Evolutionary conservation across 2,329 filamentous ascomycete species (phyloP).

Genomic region (Cercospora brassicicola): DNA sequence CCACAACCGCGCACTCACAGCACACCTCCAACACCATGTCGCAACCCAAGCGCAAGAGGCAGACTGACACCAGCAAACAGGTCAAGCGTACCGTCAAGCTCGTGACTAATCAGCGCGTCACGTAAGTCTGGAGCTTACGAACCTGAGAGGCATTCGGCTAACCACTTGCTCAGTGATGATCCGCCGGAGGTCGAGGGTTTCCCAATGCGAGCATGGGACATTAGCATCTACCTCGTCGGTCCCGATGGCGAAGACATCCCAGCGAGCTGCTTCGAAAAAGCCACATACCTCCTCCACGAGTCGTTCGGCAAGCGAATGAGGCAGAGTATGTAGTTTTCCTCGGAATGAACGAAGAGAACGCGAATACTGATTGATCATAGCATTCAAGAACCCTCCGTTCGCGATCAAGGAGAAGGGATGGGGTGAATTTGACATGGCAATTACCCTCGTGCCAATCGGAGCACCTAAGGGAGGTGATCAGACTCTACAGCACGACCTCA

Average conservation of each 20-base stretch:
- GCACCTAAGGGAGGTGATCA: slow-evolving; percentile 79
- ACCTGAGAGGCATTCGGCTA: slow-evolving; percentile 15
- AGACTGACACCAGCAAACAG: slow-evolving; percentile 22
- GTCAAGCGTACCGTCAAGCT: slow-evolving; percentile 83
- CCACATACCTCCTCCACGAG: slow-evolving; percentile 87
- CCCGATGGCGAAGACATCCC: slow-evolving; percentile 81
- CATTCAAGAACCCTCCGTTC: slow-evolving; percentile 82
- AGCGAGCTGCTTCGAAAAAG: slow-evolving; percentile 86
- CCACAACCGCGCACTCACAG: neutral
- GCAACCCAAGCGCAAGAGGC: slow-evolving; percentile 11
- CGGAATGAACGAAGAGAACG: neutral
- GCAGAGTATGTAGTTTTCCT: slow-evolving; percentile 50
- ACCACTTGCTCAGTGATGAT: slow-evolving; percentile 61
- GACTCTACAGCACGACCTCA: slow-evolving; percentile 80
- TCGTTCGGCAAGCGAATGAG: slow-evolving; percentile 79
- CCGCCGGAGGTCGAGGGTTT: slow-evolving; percentile 81
- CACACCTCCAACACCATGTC: slow-evolving; percentile 10
- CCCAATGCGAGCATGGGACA: slow-evolving; percentile 89
- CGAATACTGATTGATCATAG: slow-evolving; percentile 38
- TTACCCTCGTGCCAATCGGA: slow-evolving; percentile 71
- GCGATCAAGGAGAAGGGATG: slow-evolving; percentile 90
- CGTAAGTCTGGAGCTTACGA: slow-evolving; percentile 57
- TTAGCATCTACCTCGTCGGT: slow-evolving; percentile 80
- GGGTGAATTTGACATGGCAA: slow-evolving; percentile 96
- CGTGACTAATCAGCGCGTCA: slow-evolving; percentile 84